Base-by-base conservation (phyloP, 345 rosid species). In the Carallia pectinifolia region DNA sequence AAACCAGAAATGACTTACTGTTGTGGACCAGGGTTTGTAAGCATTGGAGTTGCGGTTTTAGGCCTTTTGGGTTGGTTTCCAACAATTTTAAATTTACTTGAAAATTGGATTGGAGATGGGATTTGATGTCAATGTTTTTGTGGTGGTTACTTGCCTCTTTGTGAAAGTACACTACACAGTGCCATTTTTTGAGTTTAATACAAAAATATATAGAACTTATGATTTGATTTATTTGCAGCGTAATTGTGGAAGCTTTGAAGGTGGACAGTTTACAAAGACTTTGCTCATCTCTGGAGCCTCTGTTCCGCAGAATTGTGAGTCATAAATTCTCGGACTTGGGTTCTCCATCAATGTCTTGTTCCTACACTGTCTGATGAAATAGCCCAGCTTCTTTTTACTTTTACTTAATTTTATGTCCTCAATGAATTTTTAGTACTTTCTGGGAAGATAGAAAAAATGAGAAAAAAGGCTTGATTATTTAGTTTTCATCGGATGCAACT, bases 181-280 rank as follows among this genome's bases (percentile, higher is more conserved):
- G 13, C 36, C n/a, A 16, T 39, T 52, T 52, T 36, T 17, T 56
- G 27, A 75, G 69, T 69, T 23, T 55, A 19, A 29, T 23, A 23
- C 16, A 1, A 5, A 23, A 55, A 55, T 4, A 9, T 56, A 30
- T 56, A 8, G 23, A 65, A 80, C 62, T 18, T 48, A 40, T 66
- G 58, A 58, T 64, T 69, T 70, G 54, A 62, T 77, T 30, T 61
- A 48, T 74, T 52, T 85, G 83, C 87, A 93, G 98, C 80, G 91
- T 91, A 29, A 85, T 91, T 66, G 96, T 94, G 80, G 98, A 91
- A 83, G 97, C 97, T 71, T 82, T 94, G 85, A 94, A 91, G 82
- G 90, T 91, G 76, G 96, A 94, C 75, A 91, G 97, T 78, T 71
- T 89, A 78, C 97, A 94, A 78, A 86, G 89, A 73, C 87, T 94